Evolutionary conservation across 2,329 filamentous ascomycete genomes (phyloP), one percentile per base, ranked within the genome.

Genomic region (Ophiocordyceps australis): DNA sequence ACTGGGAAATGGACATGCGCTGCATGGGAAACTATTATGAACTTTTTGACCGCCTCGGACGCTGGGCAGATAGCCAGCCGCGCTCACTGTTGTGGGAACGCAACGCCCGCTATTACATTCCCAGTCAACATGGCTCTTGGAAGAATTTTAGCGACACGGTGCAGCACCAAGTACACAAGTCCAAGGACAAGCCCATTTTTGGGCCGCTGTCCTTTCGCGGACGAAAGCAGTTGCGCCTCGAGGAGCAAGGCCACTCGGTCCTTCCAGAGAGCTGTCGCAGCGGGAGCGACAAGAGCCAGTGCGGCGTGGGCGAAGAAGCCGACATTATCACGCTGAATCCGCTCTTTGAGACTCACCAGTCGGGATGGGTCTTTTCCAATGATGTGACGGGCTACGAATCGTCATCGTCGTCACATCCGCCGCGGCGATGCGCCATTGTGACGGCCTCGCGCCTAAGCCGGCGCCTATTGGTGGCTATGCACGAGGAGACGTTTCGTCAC

Each of bases 261-360:
- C 57, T 76, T 22, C 71, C 70, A 0, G 46, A 52, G 3, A 57
- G 54, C 2, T 73, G 72, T 39, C 53, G 55, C 19, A 55, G 55
- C 16, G 66, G 68, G 37, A 52, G 55, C 9, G 62, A 66, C 35
- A 38, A 45, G 30, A 38, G 40, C 2, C 42, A 57, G 28, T 81
- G 76, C 49, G 76, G 75, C 30, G 65, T 79, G 5, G 70, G 65
- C 32, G 75, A 82, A 46, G 64, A 72, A 14, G 76, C 76, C 4
- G 77, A 83, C 39, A 59, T 83, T 26, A 81, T 85, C 42, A 78
- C 74, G 0, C 65, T 83, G 37, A 79, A 81, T 43, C 78, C 78
- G 0, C 61, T 83, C 21, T 83, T 83, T 41, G 74, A 83, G 38
- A 64, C 74, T 0, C 61, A 71, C 7, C 55, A 65, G 27, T 81